Conservation (phyloP, 1,139 yeast species). For the Suhomyces taliae region DNA sequence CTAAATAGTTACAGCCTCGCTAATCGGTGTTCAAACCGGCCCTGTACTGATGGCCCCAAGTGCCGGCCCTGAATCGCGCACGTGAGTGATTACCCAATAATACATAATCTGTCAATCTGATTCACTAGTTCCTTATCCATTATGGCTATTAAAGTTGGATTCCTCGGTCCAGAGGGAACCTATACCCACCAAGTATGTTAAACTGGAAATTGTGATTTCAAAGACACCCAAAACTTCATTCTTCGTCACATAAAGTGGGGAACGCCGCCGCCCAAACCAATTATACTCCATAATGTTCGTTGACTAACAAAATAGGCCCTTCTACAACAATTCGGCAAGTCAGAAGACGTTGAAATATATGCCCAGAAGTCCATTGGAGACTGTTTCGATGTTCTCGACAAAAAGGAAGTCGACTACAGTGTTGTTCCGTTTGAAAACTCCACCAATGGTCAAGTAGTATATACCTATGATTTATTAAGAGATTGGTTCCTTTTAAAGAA, state of each 20-base stretch:
- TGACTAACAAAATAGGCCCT: constrained; percentile 52
- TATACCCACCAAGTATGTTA: constrained; percentile 80
- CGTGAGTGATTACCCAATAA: no score
- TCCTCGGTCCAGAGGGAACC: constrained; percentile 86
- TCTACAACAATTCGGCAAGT: constrained; percentile 59
- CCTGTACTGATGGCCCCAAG: no score
- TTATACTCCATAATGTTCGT: no score
- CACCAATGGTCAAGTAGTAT: constrained; percentile 89
- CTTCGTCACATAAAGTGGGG: no score
- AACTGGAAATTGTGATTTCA: not conserved
- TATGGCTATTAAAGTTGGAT: constrained; percentile 51
- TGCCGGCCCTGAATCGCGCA: no score
- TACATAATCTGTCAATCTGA: not conserved
- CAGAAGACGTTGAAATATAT: constrained; percentile 32
- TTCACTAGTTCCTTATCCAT: not conserved
- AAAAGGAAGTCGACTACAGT: constrained; percentile 57
- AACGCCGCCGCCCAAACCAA: no score
- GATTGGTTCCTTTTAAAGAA: constrained; percentile 49
- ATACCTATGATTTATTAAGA: constrained; percentile 77
- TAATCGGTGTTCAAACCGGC: no score
- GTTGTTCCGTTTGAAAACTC: constrained; percentile 95
- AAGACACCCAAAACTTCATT: no score
- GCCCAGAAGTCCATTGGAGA: constrained; percentile 56
- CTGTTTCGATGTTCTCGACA: constrained; percentile 59
- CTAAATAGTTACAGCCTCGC: no score